These are phyloP conservation scores for Pyrenula massariospora DNA, from an alignment of 495 filamentous ascomycete genomes.

Conservation along the genomic window DNA sequence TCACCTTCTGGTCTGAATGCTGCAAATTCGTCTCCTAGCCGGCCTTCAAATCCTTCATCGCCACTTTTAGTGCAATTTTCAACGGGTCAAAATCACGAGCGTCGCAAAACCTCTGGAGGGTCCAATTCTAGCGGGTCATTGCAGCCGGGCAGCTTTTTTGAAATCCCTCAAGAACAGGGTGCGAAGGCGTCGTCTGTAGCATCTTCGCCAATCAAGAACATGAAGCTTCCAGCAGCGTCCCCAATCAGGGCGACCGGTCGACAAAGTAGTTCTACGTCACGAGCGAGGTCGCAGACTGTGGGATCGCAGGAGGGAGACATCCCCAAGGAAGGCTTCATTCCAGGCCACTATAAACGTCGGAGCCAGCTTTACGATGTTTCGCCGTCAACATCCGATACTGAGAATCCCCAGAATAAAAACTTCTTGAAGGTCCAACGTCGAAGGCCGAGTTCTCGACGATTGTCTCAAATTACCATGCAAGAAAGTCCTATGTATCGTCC, in stretches of 20 bases:
- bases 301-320: slow-evolving; percentile 84
- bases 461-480: slow-evolving; percentile 75
- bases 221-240: slow-evolving; percentile 42
- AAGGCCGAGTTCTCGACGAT: slow-evolving; percentile 78
- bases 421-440: slow-evolving; percentile 87
- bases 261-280: slow-evolving; percentile 39
- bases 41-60: slow-evolving; percentile 86
- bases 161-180: slow-evolving; percentile 48
- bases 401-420: slow-evolving; percentile 82
- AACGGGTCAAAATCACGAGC: slow-evolving; percentile 61
- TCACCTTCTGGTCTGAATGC: slow-evolving; percentile 75
- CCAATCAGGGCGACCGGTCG: slow-evolving; percentile 36
- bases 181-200: slow-evolving; percentile 54
- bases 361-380: slow-evolving; percentile 95
- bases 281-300: slow-evolving; percentile 82
- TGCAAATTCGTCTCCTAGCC: slow-evolving; percentile 73
- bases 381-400: slow-evolving; percentile 94
- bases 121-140: slow-evolving; percentile 63
- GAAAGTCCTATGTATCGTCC: slow-evolving; percentile 83
- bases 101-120: slow-evolving; percentile 73
- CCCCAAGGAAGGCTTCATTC: slow-evolving; percentile 54
- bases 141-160: slow-evolving; percentile 65
- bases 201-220: slow-evolving; percentile 67
- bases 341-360: slow-evolving; percentile 74
- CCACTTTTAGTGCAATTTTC: slow-evolving; percentile 88